phyloP scores from a whole-genome alignment of 2,329 filamentous ascomycete species.

The Neofusicoccum sp. region DNA sequence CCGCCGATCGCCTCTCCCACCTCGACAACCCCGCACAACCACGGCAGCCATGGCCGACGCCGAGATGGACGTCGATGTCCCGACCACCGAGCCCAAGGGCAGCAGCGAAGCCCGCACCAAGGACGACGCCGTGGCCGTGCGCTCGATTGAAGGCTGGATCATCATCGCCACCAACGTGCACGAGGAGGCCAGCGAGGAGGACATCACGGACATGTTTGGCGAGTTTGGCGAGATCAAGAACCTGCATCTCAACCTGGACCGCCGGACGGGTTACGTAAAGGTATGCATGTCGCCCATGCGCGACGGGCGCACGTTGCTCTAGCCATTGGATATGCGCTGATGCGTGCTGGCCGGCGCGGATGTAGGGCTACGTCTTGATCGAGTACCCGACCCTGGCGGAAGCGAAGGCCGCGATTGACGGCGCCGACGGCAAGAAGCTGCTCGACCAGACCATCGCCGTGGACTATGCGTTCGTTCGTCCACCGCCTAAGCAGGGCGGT shows the following conservation, averaged over 20 bases:
- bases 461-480: conserved; percentile 82
- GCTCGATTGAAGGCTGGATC: conserved; percentile 88
- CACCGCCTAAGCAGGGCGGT: conserved; percentile 54
- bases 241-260: conserved; percentile 77
- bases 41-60: conserved; percentile 10
- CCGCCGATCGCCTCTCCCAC: background rate
- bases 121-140: conserved; percentile 68
- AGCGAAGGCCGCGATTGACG: conserved; percentile 77
- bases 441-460: conserved; percentile 78
- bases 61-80: conserved; percentile 14
- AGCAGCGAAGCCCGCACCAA: conserved; percentile 66
- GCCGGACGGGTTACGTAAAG: conserved; percentile 84
- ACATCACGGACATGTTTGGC: conserved; percentile 75
- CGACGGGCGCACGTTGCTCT: background rate
- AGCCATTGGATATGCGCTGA: background rate
- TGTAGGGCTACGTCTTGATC: conserved; percentile 78
- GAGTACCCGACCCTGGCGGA: conserved; percentile 79
- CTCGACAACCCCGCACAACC: background rate
- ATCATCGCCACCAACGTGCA: conserved; percentile 83
- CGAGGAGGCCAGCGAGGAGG: conserved; percentile 82
- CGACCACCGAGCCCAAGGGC: background rate
- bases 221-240: conserved; percentile 88
- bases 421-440: conserved; percentile 72
- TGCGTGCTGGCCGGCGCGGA: too few species aligned
- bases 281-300: conserved; percentile 40